Conservation (phyloP, 1,284 basidiomycete genomes). For the Tremellales sp. region DNA sequence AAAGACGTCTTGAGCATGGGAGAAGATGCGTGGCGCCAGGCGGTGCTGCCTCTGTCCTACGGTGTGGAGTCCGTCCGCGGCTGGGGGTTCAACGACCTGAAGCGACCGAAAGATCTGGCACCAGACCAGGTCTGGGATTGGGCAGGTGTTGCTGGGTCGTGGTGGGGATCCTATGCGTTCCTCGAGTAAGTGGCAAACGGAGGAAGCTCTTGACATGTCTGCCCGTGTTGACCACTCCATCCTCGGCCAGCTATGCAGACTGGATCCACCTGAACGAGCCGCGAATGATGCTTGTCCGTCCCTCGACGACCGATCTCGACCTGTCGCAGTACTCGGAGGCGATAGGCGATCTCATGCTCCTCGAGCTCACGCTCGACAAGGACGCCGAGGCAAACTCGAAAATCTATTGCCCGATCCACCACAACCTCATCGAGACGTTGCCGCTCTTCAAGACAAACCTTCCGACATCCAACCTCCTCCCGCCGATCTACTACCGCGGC, state of each 20-base stretch:
- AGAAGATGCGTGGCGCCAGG: conserved; percentile 28
- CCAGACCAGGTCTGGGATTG: conserved; percentile 36
- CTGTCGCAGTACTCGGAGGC: conserved; percentile 38
- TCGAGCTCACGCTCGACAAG: conserved; percentile 21
- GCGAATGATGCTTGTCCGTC: conserved; percentile 15
- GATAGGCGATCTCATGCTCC: conserved; percentile 37
- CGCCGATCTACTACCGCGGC: conserved; percentile 38
- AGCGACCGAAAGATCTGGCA: conserved; percentile 19
- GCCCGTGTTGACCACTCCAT: conserved; percentile 2
- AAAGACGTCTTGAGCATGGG: conserved; percentile 26
- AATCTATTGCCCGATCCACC: neutral
- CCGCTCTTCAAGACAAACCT: conserved; percentile 23
- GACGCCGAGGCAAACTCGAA: neutral
- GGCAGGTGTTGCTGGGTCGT: conserved; percentile 36
- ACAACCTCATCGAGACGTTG: conserved; percentile 1
- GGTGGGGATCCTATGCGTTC: conserved; percentile 45
- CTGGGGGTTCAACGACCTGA: conserved; percentile 24
- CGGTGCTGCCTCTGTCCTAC: conserved; percentile 23
- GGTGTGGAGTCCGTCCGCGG: conserved; percentile 31
- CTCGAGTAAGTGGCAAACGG: conserved; percentile 30
- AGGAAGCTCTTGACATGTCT: neutral
- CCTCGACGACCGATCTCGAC: conserved; percentile 20
- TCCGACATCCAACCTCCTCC: conserved; percentile 28
- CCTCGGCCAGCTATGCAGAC: conserved; percentile 32
- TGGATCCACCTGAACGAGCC: conserved; percentile 42